Evolutionary conservation across 1,139 yeast species (phyloP), one percentile per base, ranked within the genome.

Genomic region (Williopsis jadinii): DNA sequence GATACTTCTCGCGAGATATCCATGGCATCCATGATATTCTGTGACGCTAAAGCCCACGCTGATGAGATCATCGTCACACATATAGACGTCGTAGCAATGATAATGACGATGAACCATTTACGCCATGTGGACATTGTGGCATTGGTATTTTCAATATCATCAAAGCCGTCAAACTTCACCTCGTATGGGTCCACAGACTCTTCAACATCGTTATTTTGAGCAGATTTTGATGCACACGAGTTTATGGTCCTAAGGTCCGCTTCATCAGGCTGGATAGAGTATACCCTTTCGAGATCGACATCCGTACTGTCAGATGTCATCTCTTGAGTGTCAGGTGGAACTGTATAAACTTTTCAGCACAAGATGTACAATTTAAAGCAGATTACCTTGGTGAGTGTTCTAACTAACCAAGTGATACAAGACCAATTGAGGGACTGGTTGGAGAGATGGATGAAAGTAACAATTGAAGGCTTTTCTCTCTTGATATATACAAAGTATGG

Each of bases 1-100:
- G 79, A 68, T 2, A 78, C 85, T 54, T 79, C 87, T 31, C 70
- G 64, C 4, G 78, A 68, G 2, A 78, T 74, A 9, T 66, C 62
- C 54, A 73, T 80, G 42, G 72, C 67, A 8, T 63, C 64, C 49
- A 64, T 66, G 30, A 82, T 67, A 13, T 73, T 61, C 48, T 43
- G 75, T 50, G 59, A 73, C 50, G 58, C 84, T 71, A 67, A 70
- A 51, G 64, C 75, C 85, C 64, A 84, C 65, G 65, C 73, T 45
- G 70, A 80, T 50, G 68, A 80, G 63, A 62, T 68, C 64, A 61
- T 71, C n/a, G 62, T 84, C 52, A 58, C 73, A 50, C 54, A 75
- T 42, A 56, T 67, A 10, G 60, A 75, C 5, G 78, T 65, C 26
- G 67, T 32, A 0, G 85, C 68, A 24, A 80, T 59, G 1, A 81